phyloP scores from a whole-genome alignment of 805 yeast species.

The Tetrapisispora phaffii region DNA sequence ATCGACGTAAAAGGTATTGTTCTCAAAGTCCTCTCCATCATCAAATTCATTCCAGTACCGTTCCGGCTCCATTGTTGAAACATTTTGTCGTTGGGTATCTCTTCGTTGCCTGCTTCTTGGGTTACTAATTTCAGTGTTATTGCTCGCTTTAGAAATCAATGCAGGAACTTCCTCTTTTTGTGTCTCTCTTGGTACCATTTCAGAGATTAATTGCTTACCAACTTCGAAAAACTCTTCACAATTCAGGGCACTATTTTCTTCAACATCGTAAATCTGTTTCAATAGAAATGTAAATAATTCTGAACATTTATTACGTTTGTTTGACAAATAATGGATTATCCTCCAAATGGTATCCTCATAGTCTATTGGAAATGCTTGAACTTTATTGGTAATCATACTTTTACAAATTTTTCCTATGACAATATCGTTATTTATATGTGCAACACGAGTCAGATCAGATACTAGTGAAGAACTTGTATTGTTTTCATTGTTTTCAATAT shows the following conservation, averaged over 20 bases:
- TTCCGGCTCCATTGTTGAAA: not conserved
- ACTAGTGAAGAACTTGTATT: not conserved
- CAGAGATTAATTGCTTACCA: slow-evolving; percentile 12
- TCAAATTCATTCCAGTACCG: slow-evolving; percentile 31
- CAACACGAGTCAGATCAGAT: not conserved
- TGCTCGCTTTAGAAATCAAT: not conserved
- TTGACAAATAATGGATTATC: slow-evolving; percentile 7
- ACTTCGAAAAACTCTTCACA: slow-evolving; percentile 18
- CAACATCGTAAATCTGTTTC: slow-evolving; percentile 11
- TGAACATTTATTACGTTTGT: slow-evolving; percentile 9
- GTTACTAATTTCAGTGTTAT: not conserved
- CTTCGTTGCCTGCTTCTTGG: not conserved
- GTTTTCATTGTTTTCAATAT: not conserved
- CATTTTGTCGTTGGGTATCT: not conserved
- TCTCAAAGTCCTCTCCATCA: slow-evolving; percentile 21
- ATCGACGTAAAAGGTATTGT: slow-evolving; percentile 8
- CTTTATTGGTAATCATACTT: slow-evolving; percentile 14
- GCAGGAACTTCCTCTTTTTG: not conserved
- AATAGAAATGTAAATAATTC: slow-evolving; percentile 10
- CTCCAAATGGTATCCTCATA: slow-evolving; percentile 18
- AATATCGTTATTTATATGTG: not conserved
- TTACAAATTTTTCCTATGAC: slow-evolving; percentile 1
- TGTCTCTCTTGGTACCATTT: slow-evolving; percentile 2
- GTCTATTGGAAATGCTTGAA: slow-evolving; percentile 17
- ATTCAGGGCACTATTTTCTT: slow-evolving; percentile 7